These are phyloP conservation scores for Dendrobium chrysotoxum DNA, from an alignment of 106 monocot species.

Conservation along the genomic window DNA sequence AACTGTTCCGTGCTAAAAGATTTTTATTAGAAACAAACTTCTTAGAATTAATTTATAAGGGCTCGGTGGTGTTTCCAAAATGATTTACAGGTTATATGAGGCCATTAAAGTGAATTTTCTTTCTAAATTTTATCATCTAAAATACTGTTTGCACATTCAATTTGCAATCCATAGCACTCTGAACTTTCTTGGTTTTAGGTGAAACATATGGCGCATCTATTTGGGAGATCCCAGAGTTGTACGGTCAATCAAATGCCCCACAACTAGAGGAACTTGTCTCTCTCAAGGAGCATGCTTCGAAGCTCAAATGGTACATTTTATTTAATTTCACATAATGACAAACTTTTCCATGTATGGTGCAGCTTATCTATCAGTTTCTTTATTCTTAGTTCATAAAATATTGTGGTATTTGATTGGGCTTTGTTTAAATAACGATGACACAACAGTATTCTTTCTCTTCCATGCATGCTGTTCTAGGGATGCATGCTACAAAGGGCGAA, in stretches of 20 bases:
- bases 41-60: neutral
- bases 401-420: neutral
- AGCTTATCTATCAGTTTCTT: neutral
- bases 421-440: neutral
- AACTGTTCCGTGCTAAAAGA: neutral
- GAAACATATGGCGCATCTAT: conserved; percentile 82
- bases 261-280: conserved; percentile 71
- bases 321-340: neutral
- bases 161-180: neutral
- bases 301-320: conserved; percentile 65
- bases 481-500: neutral
- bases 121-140: neutral
- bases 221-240: conserved; percentile 83
- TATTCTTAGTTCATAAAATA: neutral
- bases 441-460: neutral
- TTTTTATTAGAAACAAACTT: neutral
- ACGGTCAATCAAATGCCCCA: conserved; percentile 72
- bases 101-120: neutral
- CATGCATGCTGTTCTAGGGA: neutral
- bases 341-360: too few species aligned
- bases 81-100: neutral
- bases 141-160: neutral
- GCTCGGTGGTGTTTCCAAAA: neutral
- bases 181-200: conserved; percentile 33
- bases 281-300: conserved; percentile 63